These are phyloP conservation scores for Lycium barbarum DNA, from an alignment of 257 asterid species.

Conservation along the genomic window DNA sequence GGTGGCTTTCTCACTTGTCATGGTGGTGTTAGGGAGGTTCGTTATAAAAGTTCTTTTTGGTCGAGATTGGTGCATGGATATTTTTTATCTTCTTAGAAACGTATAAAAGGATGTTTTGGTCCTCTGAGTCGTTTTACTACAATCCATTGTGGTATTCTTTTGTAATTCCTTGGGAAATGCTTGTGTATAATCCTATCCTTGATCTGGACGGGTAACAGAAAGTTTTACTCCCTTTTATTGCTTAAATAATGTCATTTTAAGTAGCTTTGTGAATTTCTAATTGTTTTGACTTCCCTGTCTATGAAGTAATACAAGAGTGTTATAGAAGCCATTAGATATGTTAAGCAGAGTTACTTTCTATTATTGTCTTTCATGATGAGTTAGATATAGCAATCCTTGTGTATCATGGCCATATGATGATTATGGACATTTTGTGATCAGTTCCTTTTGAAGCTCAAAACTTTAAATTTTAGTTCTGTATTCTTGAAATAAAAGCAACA, in stretches of 20 bases:
- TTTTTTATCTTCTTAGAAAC: constrained; percentile 56
- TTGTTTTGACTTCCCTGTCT: neutral
- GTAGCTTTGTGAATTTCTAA: constrained; percentile 16
- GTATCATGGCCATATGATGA: neutral
- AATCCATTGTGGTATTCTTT: constrained; percentile 88
- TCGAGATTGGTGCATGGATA: constrained; percentile 89
- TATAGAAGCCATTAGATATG: neutral
- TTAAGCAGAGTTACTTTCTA: neutral
- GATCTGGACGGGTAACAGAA: constrained; percentile 80
- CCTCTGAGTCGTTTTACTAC: constrained; percentile 93
- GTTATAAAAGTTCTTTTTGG: constrained; percentile 69
- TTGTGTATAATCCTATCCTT: constrained; percentile 90
- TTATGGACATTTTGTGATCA: constrained; percentile 2
- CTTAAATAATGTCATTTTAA: neutral
- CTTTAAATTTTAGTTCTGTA: neutral
- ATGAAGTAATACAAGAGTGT: neutral
- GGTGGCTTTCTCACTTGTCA: constrained; percentile 87
- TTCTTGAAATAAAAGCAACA: neutral
- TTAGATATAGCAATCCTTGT: neutral
- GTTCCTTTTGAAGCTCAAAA: neutral
- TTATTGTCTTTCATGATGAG: neutral
- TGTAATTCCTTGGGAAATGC: constrained; percentile 81
- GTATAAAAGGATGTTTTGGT: constrained; percentile 85
- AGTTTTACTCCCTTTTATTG: neutral
- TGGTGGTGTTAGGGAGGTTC: constrained; percentile 94